These are phyloP conservation scores for Myriosclerotinia curreyana DNA, from an alignment of 2,329 filamentous ascomycete species.

Conservation along the genomic window DNA sequence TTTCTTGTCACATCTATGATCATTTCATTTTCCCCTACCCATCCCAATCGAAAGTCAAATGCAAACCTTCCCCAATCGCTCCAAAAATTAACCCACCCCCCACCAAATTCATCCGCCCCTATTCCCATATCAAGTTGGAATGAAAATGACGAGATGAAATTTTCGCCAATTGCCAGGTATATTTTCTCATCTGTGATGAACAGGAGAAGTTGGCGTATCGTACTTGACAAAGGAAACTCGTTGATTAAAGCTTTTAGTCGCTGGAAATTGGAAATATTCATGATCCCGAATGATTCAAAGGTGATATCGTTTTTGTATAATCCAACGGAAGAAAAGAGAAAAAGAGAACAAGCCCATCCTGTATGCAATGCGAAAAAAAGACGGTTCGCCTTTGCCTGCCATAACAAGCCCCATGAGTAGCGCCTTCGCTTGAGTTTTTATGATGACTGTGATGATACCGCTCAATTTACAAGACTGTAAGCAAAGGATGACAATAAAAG, in stretches of 20 bases:
- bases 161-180: slow-evolving; percentile 14
- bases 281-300: slow-evolving; percentile 10
- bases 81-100: background rate
- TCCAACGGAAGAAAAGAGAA: slow-evolving; percentile 16
- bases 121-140: slow-evolving; percentile 8
- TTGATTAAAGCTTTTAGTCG: slow-evolving; percentile 21
- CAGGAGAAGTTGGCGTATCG: background rate
- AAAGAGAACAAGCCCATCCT: slow-evolving; percentile 11
- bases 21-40: slow-evolving; percentile 8
- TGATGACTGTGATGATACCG: slow-evolving; percentile 19
- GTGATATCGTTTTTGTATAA: slow-evolving; percentile 19
- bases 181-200: slow-evolving; percentile 7
- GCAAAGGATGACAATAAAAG: slow-evolving; percentile 19
- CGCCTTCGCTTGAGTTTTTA: slow-evolving; percentile 21
- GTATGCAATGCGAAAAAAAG: slow-evolving; percentile 15
- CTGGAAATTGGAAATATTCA: slow-evolving; percentile 6
- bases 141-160: slow-evolving; percentile 8
- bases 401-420: slow-evolving; percentile 18
- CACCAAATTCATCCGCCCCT: background rate
- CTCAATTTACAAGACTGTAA: slow-evolving; percentile 22
- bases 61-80: background rate
- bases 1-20: slow-evolving; percentile 13
- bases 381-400: slow-evolving; percentile 21
- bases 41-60: slow-evolving; percentile 12
- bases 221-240: slow-evolving; percentile 15